Evolutionary conservation across 768 basidiomycete species (phyloP), one percentile per base, ranked within the genome.

Genomic region (Phaffia tasmanica): DNA sequence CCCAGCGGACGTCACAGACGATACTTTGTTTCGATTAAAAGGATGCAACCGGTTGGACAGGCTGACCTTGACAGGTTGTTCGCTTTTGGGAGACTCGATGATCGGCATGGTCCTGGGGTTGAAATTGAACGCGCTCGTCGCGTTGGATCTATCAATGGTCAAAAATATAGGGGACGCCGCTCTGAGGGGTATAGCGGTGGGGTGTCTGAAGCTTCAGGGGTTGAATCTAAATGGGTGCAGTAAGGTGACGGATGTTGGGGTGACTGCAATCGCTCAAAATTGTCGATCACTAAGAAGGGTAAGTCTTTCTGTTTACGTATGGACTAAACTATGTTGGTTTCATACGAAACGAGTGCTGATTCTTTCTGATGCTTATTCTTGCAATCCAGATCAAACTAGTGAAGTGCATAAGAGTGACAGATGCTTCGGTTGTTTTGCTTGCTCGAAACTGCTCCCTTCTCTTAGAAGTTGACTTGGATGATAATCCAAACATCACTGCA

Each of bases 381-480:
- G 21, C 19, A 25, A n/a, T 27, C 1, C 70, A 79, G 78, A 87
- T 97, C 76, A 97, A 98, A 77, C 81, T 98, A 63, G 66, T 67
- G 55, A 67, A 57, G 47, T 86, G 85, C 71, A 84, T 85, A 61
- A 81, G 93, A 53, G 77, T 97, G 67, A 92, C 91, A 0, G 89
- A 94, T 72, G 76, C 75, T 29, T 81, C 91, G 30, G 80, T 99
- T 71, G 82, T 85, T 46, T 81, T 84, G 42, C 81, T 99, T 60
- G 87, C 87, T 46, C 82, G 81, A 69, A 81, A 81, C 5, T 94
- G 91, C 74, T 87, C 89, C 0, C 81, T 91, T 60, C 82, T 99
- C 29, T 83, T 99, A 65, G 95, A 99, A 76, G 84, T 98, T 71
- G 95, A 99, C 77, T 84, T 99, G 72, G 86, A 89, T 73, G 81